Conservation (phyloP, 2,329 filamentous ascomycete genomes). For the Diaporthe caulivora region DNA sequence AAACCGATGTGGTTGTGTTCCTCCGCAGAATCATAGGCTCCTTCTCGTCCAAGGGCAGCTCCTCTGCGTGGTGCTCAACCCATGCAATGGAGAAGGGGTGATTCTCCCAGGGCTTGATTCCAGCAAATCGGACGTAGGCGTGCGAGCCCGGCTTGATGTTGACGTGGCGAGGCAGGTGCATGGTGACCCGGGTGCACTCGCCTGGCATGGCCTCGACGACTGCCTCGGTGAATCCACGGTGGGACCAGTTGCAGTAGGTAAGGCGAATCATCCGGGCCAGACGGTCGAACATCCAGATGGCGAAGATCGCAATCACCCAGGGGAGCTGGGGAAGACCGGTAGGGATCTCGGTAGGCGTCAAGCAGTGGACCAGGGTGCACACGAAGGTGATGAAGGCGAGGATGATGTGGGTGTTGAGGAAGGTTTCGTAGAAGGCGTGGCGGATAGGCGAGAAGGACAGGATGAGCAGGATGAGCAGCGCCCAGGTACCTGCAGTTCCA, state of each 20-base stretch:
- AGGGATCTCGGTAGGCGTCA: conserved; percentile 68
- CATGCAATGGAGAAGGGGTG: conserved; percentile 86
- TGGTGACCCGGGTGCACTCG: conserved; percentile 77
- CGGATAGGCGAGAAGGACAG: conserved; percentile 83
- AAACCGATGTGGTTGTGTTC: conserved; percentile 68
- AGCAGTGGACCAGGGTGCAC: conserved; percentile 84
- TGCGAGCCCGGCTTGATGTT: conserved; percentile 78
- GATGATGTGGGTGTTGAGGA: conserved; percentile 87
- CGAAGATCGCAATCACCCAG: conserved; percentile 80
- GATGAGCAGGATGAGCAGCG: conserved; percentile 75
- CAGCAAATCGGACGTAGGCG: conserved; percentile 78
- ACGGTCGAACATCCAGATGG: conserved; percentile 83
- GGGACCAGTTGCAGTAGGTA: conserved; percentile 75
- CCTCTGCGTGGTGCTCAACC: conserved; percentile 67
- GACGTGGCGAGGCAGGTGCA: conserved; percentile 76
- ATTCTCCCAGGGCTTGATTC: conserved; percentile 76
- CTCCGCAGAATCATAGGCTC: conserved; percentile 47
- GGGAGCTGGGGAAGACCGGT: conserved; percentile 78
- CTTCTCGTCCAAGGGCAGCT: conserved; percentile 57
- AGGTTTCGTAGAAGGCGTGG: conserved; percentile 97
- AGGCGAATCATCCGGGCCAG: conserved; percentile 72
- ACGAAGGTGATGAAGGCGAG: conserved; percentile 76
- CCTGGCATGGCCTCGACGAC: conserved; percentile 76
- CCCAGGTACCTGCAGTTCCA: conserved; percentile 71
- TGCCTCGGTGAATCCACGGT: conserved; percentile 71